phyloP scores from a whole-genome alignment of 768 basidiomycete genomes.

The Auriscalpium orientale region DNA sequence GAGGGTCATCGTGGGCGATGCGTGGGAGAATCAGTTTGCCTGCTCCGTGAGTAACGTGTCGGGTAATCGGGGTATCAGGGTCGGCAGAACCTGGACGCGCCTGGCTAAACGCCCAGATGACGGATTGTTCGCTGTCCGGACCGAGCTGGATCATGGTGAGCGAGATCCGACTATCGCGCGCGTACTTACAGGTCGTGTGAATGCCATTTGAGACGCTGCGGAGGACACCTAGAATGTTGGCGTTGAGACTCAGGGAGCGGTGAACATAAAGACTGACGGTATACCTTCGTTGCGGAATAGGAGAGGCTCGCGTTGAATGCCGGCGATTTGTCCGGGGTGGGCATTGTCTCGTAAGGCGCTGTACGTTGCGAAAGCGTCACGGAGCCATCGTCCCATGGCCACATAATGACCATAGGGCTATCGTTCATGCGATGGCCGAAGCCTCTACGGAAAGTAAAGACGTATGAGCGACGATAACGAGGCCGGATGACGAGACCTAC shows the following conservation, averaged over 20 bases:
- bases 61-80: slow-evolving; percentile 34
- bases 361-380: slow-evolving; percentile 61
- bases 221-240: not conserved
- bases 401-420: slow-evolving; percentile 67
- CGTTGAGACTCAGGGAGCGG: not conserved
- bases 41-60: slow-evolving; percentile 40
- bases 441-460: slow-evolving; percentile 35
- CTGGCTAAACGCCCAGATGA: slow-evolving; percentile 57
- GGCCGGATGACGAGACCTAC: slow-evolving; percentile 2
- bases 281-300: slow-evolving; percentile 28
- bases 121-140: slow-evolving; percentile 28
- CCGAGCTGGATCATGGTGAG: slow-evolving; percentile 30
- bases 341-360: slow-evolving; percentile 46
- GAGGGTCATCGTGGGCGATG: no score
- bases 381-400: slow-evolving; percentile 38
- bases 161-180: slow-evolving; percentile 27
- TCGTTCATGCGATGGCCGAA: slow-evolving; percentile 49
- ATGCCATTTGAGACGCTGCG: slow-evolving; percentile 3
- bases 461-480: not conserved
- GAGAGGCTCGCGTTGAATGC: slow-evolving; percentile 41
- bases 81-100: slow-evolving; percentile 40
- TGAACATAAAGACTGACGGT: slow-evolving; percentile 9
- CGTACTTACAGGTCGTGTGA: slow-evolving; percentile 20
- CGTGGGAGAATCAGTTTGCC: slow-evolving; percentile 40
- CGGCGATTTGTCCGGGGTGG: slow-evolving; percentile 45